phyloP scores from a whole-genome alignment of 1,139 yeast genomes.

The Saccharomyces pastorianus region DNA sequence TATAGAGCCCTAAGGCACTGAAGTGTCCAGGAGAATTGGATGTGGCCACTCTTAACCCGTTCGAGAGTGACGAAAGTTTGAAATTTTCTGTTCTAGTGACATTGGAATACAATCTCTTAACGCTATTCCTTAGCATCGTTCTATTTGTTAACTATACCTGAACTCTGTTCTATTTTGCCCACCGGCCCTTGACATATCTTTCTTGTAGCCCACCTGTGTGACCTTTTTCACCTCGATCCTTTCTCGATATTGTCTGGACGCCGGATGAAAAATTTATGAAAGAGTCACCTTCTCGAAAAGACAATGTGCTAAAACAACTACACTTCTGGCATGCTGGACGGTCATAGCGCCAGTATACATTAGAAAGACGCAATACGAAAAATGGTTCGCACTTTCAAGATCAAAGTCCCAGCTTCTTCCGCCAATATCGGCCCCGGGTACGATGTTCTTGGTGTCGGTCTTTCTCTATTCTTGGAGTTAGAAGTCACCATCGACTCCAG shows the following conservation, averaged over 20 bases:
- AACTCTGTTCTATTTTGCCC: background rate
- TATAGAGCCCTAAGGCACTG: constrained; percentile 80
- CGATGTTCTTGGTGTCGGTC: constrained; percentile 89
- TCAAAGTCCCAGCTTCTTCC: constrained; percentile 93
- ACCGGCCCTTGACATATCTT: background rate
- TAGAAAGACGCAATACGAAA: background rate
- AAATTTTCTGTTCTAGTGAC: constrained; percentile 12
- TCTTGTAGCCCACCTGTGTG: background rate
- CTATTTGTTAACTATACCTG: background rate
- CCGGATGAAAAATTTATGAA: background rate
- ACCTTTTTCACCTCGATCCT: background rate
- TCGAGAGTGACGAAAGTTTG: constrained; percentile 47
- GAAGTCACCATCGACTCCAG: constrained; percentile 55
- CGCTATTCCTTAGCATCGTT: constrained; percentile 9
- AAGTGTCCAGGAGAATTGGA: constrained; percentile 88
- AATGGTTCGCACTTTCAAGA: constrained; percentile 41
- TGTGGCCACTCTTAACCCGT: constrained; percentile 78
- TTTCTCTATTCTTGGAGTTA: constrained; percentile 63
- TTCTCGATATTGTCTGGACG: background rate
- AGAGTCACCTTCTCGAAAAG: background rate
- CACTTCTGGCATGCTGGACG: background rate
- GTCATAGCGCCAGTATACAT: background rate
- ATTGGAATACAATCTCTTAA: constrained; percentile 13
- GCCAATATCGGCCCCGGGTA: constrained; percentile 98
- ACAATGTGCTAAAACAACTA: background rate